Evolutionary conservation across 75 land plant species (phyloP).

Genomic region (Pinus albicaulis): DNA sequence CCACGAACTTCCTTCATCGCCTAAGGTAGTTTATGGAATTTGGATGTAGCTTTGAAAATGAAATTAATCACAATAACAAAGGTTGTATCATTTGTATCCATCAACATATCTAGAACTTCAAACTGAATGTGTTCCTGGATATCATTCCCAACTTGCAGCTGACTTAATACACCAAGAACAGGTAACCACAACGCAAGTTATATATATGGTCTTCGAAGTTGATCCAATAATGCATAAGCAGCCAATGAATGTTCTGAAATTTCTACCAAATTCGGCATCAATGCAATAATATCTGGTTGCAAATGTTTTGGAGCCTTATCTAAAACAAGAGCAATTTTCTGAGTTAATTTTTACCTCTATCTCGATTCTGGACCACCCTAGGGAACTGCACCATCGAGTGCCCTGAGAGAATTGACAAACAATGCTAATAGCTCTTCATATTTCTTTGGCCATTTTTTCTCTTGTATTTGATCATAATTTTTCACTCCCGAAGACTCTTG

Average conservation of each 20-base stretch:
- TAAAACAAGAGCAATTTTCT: conserved; percentile 82
- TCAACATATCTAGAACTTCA: conserved; percentile 63
- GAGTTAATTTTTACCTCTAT: conserved; percentile 76
- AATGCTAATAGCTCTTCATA: conserved; percentile 94
- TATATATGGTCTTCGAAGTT: conserved; percentile 75
- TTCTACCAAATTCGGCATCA: conserved; percentile 91
- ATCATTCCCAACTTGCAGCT: conserved; percentile 78
- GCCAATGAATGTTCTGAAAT: conserved; percentile 84
- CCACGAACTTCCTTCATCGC: conserved; percentile 80
- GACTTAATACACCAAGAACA: conserved; percentile 82
- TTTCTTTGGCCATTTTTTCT: conserved; percentile 97
- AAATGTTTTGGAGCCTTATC: conserved; percentile 93
- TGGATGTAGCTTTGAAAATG: conserved; percentile 85
- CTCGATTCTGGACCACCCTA: conserved; percentile 91
- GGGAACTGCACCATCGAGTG: conserved; percentile 93
- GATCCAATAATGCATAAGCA: conserved; percentile 77
- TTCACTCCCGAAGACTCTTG: conserved; percentile 28
- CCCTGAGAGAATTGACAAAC: conserved; percentile 89
- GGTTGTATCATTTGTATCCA: conserved; percentile 82
- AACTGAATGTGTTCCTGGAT: conserved; percentile 76
- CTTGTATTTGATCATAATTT: conserved; percentile 33
- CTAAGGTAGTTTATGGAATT: conserved; percentile 78
- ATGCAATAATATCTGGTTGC: conserved; percentile 75
- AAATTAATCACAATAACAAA: conserved; percentile 70
- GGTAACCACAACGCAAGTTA: conserved; percentile 64